A percentile compares a stretch with the other conserved stretches of the same genome.
These are phyloP conservation scores for Copromyces sp. DNA, from an alignment of 495 filamentous ascomycete species.

Conservation along the genomic window DNA sequence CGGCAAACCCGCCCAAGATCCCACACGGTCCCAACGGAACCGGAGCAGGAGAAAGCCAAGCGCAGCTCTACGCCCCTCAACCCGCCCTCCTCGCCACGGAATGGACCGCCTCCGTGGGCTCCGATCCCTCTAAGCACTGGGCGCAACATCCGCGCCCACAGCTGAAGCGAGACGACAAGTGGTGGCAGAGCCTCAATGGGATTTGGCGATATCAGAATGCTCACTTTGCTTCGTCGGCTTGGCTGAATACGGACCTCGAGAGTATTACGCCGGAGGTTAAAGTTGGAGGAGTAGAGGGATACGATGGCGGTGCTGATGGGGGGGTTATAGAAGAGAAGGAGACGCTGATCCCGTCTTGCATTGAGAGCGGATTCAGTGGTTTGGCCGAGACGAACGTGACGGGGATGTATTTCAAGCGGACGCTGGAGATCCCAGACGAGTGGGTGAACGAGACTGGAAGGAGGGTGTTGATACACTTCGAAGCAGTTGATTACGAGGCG, in stretches of 20 bases:
- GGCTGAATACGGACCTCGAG: not conserved
- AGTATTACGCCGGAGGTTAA: not conserved
- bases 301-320: not conserved
- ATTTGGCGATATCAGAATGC: conserved; percentile 49
- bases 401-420: conserved; percentile 52
- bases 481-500: conserved; percentile 58
- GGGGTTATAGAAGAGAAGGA: conserved; percentile 16
- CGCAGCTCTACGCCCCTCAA: not conserved
- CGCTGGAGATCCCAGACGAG: conserved; percentile 40
- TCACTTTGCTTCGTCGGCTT: not conserved
- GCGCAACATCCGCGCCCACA: conserved; percentile 57
- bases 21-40: not conserved
- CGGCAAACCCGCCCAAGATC: not conserved
- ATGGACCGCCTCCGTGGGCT: not conserved
- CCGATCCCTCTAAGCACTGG: conserved; percentile 41
- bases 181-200: conserved; percentile 55
- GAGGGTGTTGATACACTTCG: conserved; percentile 52
- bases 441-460: conserved; percentile 27
- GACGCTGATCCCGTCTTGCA: conserved; percentile 54
- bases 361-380: conserved; percentile 45
- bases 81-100: not conserved
- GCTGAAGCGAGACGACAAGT: conserved; percentile 36
- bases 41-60: not conserved
- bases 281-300: not conserved
- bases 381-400: conserved; percentile 37